These are phyloP conservation scores for Suhomyces sp. DNA, from an alignment of 805 yeast species.

Conservation along the genomic window DNA sequence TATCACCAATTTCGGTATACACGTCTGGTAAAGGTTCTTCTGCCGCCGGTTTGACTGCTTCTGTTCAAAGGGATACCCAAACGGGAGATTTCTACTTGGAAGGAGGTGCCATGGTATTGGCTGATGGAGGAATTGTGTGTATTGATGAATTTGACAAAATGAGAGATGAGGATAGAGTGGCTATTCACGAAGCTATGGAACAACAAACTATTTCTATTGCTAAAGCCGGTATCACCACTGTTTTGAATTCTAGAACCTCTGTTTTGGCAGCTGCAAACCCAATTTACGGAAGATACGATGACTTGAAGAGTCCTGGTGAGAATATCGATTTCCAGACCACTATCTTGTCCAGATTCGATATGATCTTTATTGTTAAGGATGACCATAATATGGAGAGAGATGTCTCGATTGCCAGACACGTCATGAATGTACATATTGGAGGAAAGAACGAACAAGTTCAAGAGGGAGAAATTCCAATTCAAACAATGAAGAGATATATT, in stretches of 20 bases:
- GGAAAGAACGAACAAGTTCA: constrained; percentile 44
- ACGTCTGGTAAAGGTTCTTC: constrained; percentile 99
- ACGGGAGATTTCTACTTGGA: constrained; percentile 93
- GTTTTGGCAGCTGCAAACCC: constrained; percentile 99
- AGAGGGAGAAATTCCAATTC: constrained; percentile 85
- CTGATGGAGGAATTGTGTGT: constrained; percentile 99
- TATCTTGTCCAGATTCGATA: constrained; percentile 93
- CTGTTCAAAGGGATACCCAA: constrained; percentile 87
- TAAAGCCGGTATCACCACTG: constrained; percentile 97
- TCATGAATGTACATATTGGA: constrained; percentile 91
- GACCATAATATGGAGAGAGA: constrained; percentile 87
- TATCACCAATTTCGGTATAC: constrained; percentile 90
- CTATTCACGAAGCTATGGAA: constrained; percentile 99
- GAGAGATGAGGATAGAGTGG: constrained; percentile 98
- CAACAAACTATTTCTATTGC: constrained; percentile 99
- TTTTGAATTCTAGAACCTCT: constrained; percentile 91
- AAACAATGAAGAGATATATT: constrained; percentile 87
- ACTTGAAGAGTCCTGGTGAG: constrained; percentile 94
- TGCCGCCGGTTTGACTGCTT: constrained; percentile 98
- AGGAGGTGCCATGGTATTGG: constrained; percentile 99
- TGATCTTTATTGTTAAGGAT: constrained; percentile 96
- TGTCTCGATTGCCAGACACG: constrained; percentile 88
- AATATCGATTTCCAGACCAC: constrained; percentile 98
- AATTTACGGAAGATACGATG: constrained; percentile 93
- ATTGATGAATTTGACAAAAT: constrained; percentile 98